Conservation (phyloP, 78 protist genomes). For the Protostelium mycophagum region DNA sequence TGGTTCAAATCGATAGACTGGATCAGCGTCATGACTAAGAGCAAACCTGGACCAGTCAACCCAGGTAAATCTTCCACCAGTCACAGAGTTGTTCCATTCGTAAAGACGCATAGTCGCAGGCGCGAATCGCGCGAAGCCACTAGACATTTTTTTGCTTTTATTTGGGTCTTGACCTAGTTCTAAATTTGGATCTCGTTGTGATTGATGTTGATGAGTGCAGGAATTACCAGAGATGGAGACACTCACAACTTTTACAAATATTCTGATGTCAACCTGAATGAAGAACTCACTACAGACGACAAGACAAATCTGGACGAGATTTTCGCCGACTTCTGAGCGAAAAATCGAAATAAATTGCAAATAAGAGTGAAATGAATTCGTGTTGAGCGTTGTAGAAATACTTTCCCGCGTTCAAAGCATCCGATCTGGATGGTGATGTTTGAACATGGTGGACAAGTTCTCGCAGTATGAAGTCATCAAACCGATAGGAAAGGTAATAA, state of each 20-base stretch:
- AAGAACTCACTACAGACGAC: not conserved
- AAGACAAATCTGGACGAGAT: not conserved
- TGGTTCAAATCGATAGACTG: conserved; percentile 46
- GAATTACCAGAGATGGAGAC: not conserved
- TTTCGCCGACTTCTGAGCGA: conserved; percentile 1
- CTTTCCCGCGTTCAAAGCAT: too few species aligned
- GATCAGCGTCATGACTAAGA: conserved; percentile 6
- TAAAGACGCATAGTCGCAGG: too few species aligned
- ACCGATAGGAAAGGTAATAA: not conserved
- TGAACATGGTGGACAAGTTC: not conserved
- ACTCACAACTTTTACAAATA: not conserved
- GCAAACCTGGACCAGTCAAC: not conserved
- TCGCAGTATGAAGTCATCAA: not conserved
- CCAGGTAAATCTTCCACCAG: too few species aligned
- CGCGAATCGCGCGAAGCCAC: too few species aligned
- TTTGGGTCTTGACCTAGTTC: too few species aligned
- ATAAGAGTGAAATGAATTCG: too few species aligned
- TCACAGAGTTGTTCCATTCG: too few species aligned
- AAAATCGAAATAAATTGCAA: too few species aligned
- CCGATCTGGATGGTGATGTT: too few species aligned
- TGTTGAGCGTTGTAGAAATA: too few species aligned
- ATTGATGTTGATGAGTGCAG: not conserved
- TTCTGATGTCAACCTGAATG: not conserved
- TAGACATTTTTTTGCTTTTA: too few species aligned
- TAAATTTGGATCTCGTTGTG: not conserved